Percentiles rank a stretch among this genome's conserved stretches.
These are phyloP conservation scores for Lipomyces orientalis DNA, from an alignment of 805 yeast species.

Conservation along the genomic window DNA sequence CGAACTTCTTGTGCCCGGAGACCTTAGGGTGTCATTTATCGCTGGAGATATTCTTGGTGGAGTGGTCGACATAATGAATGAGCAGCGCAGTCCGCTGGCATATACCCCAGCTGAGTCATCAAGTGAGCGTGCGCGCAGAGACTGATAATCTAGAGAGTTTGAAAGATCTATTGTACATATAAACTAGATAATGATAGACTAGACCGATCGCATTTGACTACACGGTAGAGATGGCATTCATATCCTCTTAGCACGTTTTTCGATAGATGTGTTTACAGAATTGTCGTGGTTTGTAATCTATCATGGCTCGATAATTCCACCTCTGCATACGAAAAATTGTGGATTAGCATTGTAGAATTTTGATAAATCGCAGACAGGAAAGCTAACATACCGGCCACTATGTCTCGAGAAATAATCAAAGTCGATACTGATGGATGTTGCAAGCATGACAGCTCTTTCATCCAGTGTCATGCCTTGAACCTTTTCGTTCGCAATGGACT, in stretches of 20 bases:
- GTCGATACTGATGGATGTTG: slow-evolving; percentile 89
- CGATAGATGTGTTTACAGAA: not conserved
- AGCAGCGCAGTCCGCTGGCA: not conserved
- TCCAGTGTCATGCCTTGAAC: slow-evolving; percentile 62
- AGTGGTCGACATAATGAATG: slow-evolving; percentile 18
- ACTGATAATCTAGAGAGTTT: not conserved
- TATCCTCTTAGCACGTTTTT: too few relatives aligned
- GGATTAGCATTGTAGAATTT: slow-evolving; percentile 13
- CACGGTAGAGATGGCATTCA: too few relatives aligned
- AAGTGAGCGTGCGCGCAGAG: not conserved
- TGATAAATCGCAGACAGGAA: not conserved
- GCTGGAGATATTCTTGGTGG: slow-evolving; percentile 34
- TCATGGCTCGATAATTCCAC: not conserved
- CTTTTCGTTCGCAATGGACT: slow-evolving; percentile 47
- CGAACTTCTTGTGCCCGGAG: slow-evolving; percentile 32
- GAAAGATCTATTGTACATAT: not conserved
- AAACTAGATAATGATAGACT: slow-evolving; percentile 1
- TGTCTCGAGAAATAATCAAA: slow-evolving; percentile 92
- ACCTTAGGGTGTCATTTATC: slow-evolving; percentile 31
- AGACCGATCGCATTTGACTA: too few relatives aligned
- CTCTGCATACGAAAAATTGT: slow-evolving; percentile 13
- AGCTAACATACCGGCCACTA: slow-evolving; percentile 24
- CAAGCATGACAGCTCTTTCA: slow-evolving; percentile 84
- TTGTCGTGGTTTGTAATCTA: not conserved
- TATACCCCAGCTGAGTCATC: not conserved